A percentile compares a stretch with the other conserved stretches of the same genome.
phyloP scores from a whole-genome alignment of 495 filamentous ascomycete genomes.

The Chaetomium cochliodes region DNA sequence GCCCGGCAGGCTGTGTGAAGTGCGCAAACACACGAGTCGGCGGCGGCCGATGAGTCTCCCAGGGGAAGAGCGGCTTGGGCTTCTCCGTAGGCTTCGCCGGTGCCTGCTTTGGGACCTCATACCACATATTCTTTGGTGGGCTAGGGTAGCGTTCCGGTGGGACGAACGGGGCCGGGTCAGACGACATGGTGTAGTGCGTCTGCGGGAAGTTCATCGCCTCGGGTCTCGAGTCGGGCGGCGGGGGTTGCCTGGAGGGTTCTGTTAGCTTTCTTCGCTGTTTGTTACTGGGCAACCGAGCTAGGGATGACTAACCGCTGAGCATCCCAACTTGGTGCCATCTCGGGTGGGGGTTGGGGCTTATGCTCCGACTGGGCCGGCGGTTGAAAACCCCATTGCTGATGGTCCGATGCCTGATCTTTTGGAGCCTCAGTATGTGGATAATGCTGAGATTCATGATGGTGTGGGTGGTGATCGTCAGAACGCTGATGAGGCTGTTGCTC shows the following conservation, averaged over 20 bases:
- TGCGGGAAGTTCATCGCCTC: slow-evolving; percentile 75
- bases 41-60: slow-evolving; percentile 66
- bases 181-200: slow-evolving; percentile 73
- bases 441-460: slow-evolving; percentile 19
- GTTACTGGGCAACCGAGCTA: too few relatives aligned
- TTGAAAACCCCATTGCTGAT: slow-evolving; percentile 31
- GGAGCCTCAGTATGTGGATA: slow-evolving; percentile 40
- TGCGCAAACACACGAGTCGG: slow-evolving; percentile 73
- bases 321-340: slow-evolving; percentile 39
- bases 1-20: neutral
- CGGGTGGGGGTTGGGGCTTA: slow-evolving; percentile 26
- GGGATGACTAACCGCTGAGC: slow-evolving; percentile 39
- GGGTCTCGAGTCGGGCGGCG: slow-evolving; percentile 68
- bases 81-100: slow-evolving; percentile 55
- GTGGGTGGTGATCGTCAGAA: slow-evolving; percentile 17
- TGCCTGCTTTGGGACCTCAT: slow-evolving; percentile 65
- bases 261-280: slow-evolving; percentile 15
- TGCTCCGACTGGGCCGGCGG: slow-evolving; percentile 31
- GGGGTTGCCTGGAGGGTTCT: slow-evolving; percentile 58
- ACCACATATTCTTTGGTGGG: slow-evolving; percentile 82
- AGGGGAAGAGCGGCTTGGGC: slow-evolving; percentile 75
- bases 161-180: slow-evolving; percentile 65
- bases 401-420: slow-evolving; percentile 43
- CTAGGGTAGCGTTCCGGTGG: slow-evolving; percentile 74
- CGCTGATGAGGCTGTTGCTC: slow-evolving; percentile 19